Evolutionary conservation across 371 early-diverging fungal genomes (phyloP).

Genomic region (Mucor ambiguus): DNA sequence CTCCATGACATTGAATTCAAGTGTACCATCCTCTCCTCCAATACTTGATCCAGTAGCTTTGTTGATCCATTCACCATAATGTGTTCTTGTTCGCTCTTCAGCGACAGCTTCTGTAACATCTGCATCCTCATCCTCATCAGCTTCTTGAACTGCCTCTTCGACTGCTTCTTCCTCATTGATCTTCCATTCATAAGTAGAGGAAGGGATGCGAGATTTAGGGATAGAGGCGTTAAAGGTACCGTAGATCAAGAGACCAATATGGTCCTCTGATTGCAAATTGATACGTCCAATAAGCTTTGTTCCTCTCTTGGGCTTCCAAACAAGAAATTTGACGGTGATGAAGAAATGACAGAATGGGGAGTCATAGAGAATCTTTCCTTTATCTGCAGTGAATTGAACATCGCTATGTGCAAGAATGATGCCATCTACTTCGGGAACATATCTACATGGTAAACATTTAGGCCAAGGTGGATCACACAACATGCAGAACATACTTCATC

Average conservation of each 20-base stretch:
- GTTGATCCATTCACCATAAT: slow-evolving; percentile 64
- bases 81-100: slow-evolving; percentile 41
- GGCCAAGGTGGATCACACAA: background rate
- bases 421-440: slow-evolving; percentile 86
- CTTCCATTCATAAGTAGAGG: slow-evolving; percentile 74
- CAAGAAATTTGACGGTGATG: slow-evolving; percentile 69
- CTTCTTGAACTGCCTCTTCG: slow-evolving; percentile 40
- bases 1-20: slow-evolving; percentile 65
- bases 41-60: slow-evolving; percentile 57
- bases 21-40: slow-evolving; percentile 57
- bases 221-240: slow-evolving; percentile 96
- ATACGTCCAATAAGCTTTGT: slow-evolving; percentile 81
- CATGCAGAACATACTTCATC: slow-evolving; percentile 64
- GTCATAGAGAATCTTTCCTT: slow-evolving; percentile 79
- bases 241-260: slow-evolving; percentile 90
- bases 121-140: slow-evolving; percentile 23
- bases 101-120: slow-evolving; percentile 19
- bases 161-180: slow-evolving; percentile 38
- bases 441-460: slow-evolving; percentile 47
- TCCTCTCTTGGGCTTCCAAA: slow-evolving; percentile 84
- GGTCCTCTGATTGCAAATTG: slow-evolving; percentile 93
- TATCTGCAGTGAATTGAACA: slow-evolving; percentile 57
- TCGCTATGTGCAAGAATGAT: slow-evolving; percentile 84
- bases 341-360: slow-evolving; percentile 85
- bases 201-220: slow-evolving; percentile 78